phyloP scores from a whole-genome alignment of 768 basidiomycete genomes.

The Leccinum broughii region DNA sequence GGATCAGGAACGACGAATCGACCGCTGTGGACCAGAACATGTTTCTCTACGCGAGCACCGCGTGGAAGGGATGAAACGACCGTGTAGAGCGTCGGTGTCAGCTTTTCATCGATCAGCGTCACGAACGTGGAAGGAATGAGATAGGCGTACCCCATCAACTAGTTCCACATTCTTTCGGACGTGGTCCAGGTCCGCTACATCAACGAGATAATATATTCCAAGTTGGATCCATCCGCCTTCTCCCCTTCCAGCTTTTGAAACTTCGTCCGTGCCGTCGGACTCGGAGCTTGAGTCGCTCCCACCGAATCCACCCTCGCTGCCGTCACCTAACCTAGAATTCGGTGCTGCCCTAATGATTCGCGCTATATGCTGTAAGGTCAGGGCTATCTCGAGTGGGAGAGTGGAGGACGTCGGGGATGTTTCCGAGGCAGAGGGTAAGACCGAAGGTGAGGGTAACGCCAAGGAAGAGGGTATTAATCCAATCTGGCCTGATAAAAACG shows the following conservation, averaged over 20 bases:
- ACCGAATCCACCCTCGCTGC: slow-evolving; percentile 29
- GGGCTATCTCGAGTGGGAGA: slow-evolving; percentile 63
- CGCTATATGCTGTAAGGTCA: slow-evolving; percentile 78
- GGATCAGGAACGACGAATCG: slow-evolving; percentile 42
- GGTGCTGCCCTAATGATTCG: slow-evolving; percentile 63
- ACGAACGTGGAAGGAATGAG: background rate
- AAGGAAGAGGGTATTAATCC: slow-evolving; percentile 80
- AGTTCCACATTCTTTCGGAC: slow-evolving; percentile 42
- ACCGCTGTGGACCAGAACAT: slow-evolving; percentile 71
- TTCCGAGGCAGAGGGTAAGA: slow-evolving; percentile 31
- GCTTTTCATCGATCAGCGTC: slow-evolving; percentile 8
- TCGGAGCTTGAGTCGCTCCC: slow-evolving; percentile 14
- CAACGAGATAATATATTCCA: slow-evolving; percentile 72
- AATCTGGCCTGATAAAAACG: slow-evolving; percentile 96
- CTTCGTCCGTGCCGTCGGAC: slow-evolving; percentile 35
- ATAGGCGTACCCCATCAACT: slow-evolving; percentile 19
- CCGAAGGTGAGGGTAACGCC: slow-evolving; percentile 58
- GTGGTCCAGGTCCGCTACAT: slow-evolving; percentile 37
- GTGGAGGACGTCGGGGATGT: slow-evolving; percentile 54
- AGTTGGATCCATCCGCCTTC: slow-evolving; percentile 56
- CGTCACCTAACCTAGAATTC: slow-evolving; percentile 38
- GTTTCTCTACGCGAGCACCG: slow-evolving; percentile 72
- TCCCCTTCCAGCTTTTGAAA: slow-evolving; percentile 18
- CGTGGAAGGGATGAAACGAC: slow-evolving; percentile 69
- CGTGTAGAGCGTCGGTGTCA: slow-evolving; percentile 54